Conservation (phyloP, 2,329 filamentous ascomycete genomes). For the Penicillium crustosum region DNA sequence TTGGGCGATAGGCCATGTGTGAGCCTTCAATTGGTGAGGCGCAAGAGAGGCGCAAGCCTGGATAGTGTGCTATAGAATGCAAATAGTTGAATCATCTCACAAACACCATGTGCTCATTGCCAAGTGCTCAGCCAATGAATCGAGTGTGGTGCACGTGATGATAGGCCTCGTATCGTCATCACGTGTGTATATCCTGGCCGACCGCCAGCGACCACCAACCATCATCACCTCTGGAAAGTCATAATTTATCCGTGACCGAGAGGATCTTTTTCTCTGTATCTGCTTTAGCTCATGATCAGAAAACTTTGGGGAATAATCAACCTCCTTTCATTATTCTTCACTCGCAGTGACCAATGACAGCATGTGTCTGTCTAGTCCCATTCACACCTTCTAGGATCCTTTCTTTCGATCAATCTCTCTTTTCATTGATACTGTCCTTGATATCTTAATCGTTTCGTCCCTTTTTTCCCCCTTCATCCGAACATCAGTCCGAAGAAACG, state of each 20-base stretch:
- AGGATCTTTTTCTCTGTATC: neutral
- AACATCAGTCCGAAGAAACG: neutral
- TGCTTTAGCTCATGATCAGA: neutral
- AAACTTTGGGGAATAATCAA: neutral
- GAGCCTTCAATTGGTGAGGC: neutral
- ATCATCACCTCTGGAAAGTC: neutral
- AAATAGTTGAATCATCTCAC: neutral
- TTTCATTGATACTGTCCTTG: slow-evolving; percentile 2
- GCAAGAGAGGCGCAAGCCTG: neutral
- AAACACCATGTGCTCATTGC: neutral
- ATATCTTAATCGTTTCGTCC: neutral
- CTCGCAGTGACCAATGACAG: slow-evolving; percentile 11
- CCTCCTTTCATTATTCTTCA: neutral
- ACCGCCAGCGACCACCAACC: slow-evolving; percentile 6
- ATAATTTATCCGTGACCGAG: slow-evolving; percentile 1
- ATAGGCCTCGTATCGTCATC: neutral
- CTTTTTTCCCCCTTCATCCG: neutral
- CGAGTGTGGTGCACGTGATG: neutral
- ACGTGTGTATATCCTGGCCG: slow-evolving; percentile 6
- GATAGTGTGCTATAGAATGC: neutral
- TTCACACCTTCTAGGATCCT: slow-evolving; percentile 12
- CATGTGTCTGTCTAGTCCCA: slow-evolving; percentile 16
- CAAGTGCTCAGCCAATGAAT: neutral
- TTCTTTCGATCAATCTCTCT: slow-evolving; percentile 5
- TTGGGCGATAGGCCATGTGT: neutral